Conservation (phyloP, 108 stramenopile genomes). For the Nitzschia putrida region DNA sequence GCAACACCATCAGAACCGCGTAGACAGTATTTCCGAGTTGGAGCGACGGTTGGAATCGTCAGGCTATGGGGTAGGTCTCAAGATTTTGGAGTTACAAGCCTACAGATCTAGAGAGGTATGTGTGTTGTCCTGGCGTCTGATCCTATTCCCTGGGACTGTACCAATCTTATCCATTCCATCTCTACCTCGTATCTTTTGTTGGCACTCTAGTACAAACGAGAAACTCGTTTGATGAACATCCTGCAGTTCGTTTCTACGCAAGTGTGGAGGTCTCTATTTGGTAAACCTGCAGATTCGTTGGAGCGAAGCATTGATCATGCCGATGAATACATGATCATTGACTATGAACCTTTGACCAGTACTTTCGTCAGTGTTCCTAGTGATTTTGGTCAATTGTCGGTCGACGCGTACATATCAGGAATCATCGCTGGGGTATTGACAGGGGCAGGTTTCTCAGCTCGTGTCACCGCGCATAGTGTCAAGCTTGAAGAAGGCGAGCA, state of each 20-base stretch:
- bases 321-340: constrained; percentile 96
- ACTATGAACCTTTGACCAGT: constrained; percentile 87
- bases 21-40: constrained; percentile 87
- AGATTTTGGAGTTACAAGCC: constrained; percentile 87
- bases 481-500: constrained; percentile 61
- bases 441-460: constrained; percentile 82
- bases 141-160: neutral
- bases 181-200: neutral
- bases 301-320: constrained; percentile 93
- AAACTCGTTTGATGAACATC: constrained; percentile 83
- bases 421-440: constrained; percentile 87
- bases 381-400: constrained; percentile 86
- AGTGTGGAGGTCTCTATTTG: constrained; percentile 94
- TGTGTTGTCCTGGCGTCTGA: neutral
- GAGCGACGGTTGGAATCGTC: constrained; percentile 89
- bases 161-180: constrained; percentile 4
- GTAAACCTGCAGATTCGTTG: constrained; percentile 92
- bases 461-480: constrained; percentile 84
- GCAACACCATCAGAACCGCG: constrained; percentile 91
- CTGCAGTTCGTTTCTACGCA: constrained; percentile 91
- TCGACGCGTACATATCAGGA: constrained; percentile 91
- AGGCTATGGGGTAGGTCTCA: constrained; percentile 92
- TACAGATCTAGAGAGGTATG: constrained; percentile 80
- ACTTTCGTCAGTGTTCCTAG: constrained; percentile 82
- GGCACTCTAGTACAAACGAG: constrained; percentile 59